Percentiles rank a stretch among this genome's conserved stretches.
Evolutionary conservation across 805 yeast genomes (phyloP).

Genomic region (Ogataea pignaliae): DNA sequence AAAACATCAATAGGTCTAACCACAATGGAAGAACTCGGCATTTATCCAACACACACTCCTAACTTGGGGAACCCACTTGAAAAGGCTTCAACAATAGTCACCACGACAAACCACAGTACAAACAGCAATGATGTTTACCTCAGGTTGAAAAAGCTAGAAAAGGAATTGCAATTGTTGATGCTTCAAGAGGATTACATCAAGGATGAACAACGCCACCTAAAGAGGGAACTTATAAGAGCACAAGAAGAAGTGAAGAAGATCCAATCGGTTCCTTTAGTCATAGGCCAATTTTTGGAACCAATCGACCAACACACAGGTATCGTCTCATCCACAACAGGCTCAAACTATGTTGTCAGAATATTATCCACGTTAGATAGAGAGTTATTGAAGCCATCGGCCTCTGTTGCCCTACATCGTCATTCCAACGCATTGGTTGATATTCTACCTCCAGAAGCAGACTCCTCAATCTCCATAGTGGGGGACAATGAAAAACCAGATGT

Average conservation of each 20-base stretch:
- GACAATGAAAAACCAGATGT: conserved; percentile 91
- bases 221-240: conserved; percentile 90
- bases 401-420: conserved; percentile 97
- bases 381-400: conserved; percentile 86
- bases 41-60: conserved; percentile 30
- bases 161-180: conserved; percentile 76
- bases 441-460: conserved; percentile 97
- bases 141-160: conserved; percentile 81
- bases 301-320: conserved; percentile 96
- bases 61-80: conserved; percentile 23
- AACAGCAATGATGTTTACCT: conserved; percentile 67
- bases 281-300: conserved; percentile 97
- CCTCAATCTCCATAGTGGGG: conserved; percentile 90
- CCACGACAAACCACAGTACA: conserved; percentile 13
- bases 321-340: conserved; percentile 96
- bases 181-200: conserved; percentile 96
- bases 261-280: conserved; percentile 95
- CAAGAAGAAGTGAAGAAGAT: conserved; percentile 98
- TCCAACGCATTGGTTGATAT: conserved; percentile 97
- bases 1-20: neutral
- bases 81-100: conserved; percentile 23
- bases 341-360: conserved; percentile 93
- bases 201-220: conserved; percentile 95
- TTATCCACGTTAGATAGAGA: conserved; percentile 93
- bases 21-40: conserved; percentile 62